Evolutionary conservation across 2,329 filamentous ascomycete genomes (phyloP), one percentile per base, ranked within the genome.

Genomic region (Ophiosphaerella korrae): DNA sequence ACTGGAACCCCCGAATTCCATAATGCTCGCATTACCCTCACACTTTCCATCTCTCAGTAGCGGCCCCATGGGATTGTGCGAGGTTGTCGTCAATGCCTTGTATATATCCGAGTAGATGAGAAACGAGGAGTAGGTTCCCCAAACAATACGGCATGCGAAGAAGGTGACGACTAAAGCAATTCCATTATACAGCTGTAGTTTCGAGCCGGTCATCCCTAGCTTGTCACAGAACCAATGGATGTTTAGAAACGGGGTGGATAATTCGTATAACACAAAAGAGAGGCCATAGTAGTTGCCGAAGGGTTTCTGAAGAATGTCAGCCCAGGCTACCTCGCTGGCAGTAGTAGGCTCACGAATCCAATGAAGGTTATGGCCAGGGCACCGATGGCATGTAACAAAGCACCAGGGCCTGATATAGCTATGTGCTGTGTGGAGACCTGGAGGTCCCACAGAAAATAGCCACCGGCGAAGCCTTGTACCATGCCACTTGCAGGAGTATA

Each of bases 221-320:
- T 94, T 94, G 77, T 94, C 90, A 75, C 88, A 89, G 78, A 94
- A 93, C 90, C 90, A 94, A 78, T 94, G 90, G 66, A 93, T 81
- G 70, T 94, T 94, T 53, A 94, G 81, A 73, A 94, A 92, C 2
- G 90, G 89, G 1, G 88, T 89, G 11, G 89, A 92, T 14, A 94
- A 82, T 74, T 94, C 90, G 82, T 91, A 94, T 46, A 94, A 85
- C 63, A 94, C 89, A 74, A 94, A 94, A 53, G 85, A 84, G 52
- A 84, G 82, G 54, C 85, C 88, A 73, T 93, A 94, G 77, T 88
- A 93, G 76, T 93, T 92, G 63, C 91, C 82, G 66, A 92, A 92
- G 0, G 90, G 90, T 58, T 89, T 83, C 89, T 94, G 66, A 18
- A 34, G 14, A 16, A 21, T 3, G 47, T 70, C 34, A 70, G 64